phyloP scores from a whole-genome alignment of 306 rosid species.

The Luffa aegyptiaca region DNA sequence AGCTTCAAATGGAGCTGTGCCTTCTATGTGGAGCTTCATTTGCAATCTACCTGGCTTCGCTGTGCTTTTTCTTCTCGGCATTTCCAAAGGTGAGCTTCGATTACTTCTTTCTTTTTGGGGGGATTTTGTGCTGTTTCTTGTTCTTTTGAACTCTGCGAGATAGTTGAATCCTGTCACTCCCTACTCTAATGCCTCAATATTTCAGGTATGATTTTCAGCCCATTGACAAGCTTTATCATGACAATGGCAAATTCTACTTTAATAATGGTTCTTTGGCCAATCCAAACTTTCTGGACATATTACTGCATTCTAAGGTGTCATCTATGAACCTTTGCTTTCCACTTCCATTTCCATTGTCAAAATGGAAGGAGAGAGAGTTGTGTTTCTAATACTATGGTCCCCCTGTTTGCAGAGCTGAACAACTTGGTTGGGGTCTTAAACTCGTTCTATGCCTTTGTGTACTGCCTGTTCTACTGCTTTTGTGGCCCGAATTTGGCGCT shows the following conservation, averaged over 20 bases:
- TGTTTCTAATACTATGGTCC: background rate
- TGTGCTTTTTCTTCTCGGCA: slow-evolving; percentile 76
- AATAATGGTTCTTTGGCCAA: slow-evolving; percentile 73
- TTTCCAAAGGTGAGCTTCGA: slow-evolving; percentile 48
- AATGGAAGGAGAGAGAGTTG: background rate
- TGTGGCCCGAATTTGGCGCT: slow-evolving; percentile 62
- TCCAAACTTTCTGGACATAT: slow-evolving; percentile 60
- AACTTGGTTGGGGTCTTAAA: slow-evolving; percentile 69
- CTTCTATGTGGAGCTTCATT: slow-evolving; percentile 53
- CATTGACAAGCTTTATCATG: slow-evolving; percentile 58
- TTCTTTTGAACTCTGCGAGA: background rate
- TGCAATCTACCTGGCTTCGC: slow-evolving; percentile 67
- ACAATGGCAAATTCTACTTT: slow-evolving; percentile 57
- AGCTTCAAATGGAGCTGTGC: slow-evolving; percentile 54
- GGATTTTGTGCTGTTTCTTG: background rate
- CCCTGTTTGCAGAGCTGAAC: slow-evolving; percentile 44
- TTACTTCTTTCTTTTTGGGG: slow-evolving; percentile 10
- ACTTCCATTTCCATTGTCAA: background rate
- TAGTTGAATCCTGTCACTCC: background rate
- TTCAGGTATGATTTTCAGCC: slow-evolving; percentile 70
- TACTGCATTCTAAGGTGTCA: slow-evolving; percentile 61
- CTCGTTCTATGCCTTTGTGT: slow-evolving; percentile 45
- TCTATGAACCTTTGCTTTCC: slow-evolving; percentile 4
- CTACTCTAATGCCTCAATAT: background rate
- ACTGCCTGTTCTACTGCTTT: slow-evolving; percentile 51